These are phyloP conservation scores for Talaromyces wortmannii DNA, from an alignment of 495 filamentous ascomycete species.

Conservation along the genomic window DNA sequence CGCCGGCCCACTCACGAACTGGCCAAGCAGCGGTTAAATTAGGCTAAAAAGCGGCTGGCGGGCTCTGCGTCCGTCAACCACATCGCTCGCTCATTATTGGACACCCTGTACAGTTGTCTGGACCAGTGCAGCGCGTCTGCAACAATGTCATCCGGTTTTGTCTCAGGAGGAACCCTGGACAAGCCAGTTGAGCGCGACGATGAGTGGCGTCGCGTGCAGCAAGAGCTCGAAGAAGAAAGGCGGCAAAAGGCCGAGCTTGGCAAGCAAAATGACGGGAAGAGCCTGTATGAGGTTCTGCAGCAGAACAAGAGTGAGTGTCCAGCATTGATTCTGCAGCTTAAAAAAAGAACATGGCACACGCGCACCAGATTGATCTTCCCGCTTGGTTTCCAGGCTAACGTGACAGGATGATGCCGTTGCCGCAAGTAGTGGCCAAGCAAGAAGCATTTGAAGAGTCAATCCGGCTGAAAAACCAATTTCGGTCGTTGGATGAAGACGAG, in stretches of 20 bases:
- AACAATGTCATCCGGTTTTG: constrained; percentile 78
- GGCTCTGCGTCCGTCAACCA: too few relatives aligned
- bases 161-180: constrained; percentile 75
- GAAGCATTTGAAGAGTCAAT: constrained; percentile 91
- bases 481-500: constrained; percentile 88
- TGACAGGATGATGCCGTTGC: constrained; percentile 37
- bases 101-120: not conserved
- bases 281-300: constrained; percentile 80
- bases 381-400: constrained; percentile 33
- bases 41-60: too few relatives aligned
- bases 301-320: constrained; percentile 78
- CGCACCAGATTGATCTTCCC: not conserved
- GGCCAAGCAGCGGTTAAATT: too few relatives aligned
- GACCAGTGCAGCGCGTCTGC: not conserved
- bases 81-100: not conserved
- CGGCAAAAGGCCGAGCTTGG: constrained; percentile 52
- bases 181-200: constrained; percentile 53
- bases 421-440: constrained; percentile 74
- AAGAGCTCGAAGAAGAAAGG: constrained; percentile 65
- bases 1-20: too few relatives aligned
- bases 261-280: constrained; percentile 56
- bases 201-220: constrained; percentile 71
- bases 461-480: constrained; percentile 87
- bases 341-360: not conserved
- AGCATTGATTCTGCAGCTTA: not conserved